Base-by-base conservation (phyloP, 2,329 filamentous ascomycete genomes). In the Paraconiothyrium sp. region DNA sequence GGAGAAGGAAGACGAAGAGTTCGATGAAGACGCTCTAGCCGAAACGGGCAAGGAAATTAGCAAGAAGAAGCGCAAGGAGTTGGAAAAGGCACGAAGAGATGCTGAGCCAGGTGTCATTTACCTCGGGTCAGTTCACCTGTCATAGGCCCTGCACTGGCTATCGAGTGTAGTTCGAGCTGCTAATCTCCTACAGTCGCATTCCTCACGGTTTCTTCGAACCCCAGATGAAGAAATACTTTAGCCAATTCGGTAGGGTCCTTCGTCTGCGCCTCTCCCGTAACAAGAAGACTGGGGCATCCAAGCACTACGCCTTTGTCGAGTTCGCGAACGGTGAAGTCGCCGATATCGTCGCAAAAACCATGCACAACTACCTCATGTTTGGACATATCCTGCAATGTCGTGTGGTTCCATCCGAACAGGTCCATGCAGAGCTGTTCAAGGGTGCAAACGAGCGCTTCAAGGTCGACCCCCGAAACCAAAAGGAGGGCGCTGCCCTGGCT, bases 181-280 rank as follows among this genome's bases (percentile, higher is more conserved):
- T 59, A 64, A 58, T 54, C 35, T 22, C 44, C n/a, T 35, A 44
- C 65, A 86, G 86, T 58, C 92, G 93, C 67, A 90, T 97, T 62
- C 94, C 94, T 43, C 92, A 95, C 81, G 92, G 95, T 81, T 99
- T 99, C 88, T 98, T 94, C 85, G 95, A 99, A 82, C 88, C 93
- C 73, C 91, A 98, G 82, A 96, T 99, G 91, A 89, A 88, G 71
- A 89, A 90, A 67, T 99, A 98, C 84, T 97, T 98, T 76, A 87
- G 89, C 58, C 95, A 99, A 79, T 99, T 99, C 70, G 95, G 95
- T 69, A 84, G 88, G 14, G 93, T 99, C 72, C 87, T 84, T 56
- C 89, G 84, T 59, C 85, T 97, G 60, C 90, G 94, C 65, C 85
- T 99, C 48, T 95, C 93, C 32, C 90, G 95, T 72, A 98, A 97